These are phyloP conservation scores for Trichocomaceae sp. DNA, from an alignment of 2,329 filamentous ascomycete species.

Conservation along the genomic window DNA sequence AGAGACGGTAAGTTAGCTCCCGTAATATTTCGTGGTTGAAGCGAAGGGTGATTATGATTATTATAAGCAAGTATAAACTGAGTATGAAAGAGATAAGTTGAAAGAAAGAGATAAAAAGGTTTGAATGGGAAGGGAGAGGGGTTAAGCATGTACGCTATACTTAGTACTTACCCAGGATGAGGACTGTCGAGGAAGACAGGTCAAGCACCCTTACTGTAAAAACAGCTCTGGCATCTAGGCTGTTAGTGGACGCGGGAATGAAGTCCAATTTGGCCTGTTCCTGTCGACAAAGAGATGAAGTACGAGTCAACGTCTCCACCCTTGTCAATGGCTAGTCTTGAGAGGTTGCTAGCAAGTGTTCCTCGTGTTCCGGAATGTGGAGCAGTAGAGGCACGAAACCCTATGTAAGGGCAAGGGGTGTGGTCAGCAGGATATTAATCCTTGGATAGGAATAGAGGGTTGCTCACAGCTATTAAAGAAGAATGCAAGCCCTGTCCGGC, in stretches of 20 bases:
- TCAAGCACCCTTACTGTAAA: slow-evolving; percentile 39
- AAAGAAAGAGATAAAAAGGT: slow-evolving; percentile 12
- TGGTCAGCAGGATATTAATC: slow-evolving; percentile 27
- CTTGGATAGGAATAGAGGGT: slow-evolving; percentile 25
- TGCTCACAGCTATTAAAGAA: slow-evolving; percentile 27
- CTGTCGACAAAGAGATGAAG: slow-evolving; percentile 37
- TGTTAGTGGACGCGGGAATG: slow-evolving; percentile 35
- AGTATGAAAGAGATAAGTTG: slow-evolving; percentile 6
- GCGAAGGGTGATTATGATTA: slow-evolving; percentile 11
- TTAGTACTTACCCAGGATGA: slow-evolving; percentile 35
- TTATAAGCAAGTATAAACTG: slow-evolving; percentile 14
- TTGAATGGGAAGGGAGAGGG: slow-evolving; percentile 4
- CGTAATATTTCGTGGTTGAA: background rate
- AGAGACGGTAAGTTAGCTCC: slow-evolving; percentile 6
- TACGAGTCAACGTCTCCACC: slow-evolving; percentile 45
- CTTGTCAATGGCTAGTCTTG: slow-evolving; percentile 27
- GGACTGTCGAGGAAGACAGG: slow-evolving; percentile 35
- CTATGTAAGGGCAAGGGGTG: slow-evolving; percentile 34
- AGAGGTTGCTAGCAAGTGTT: slow-evolving; percentile 22
- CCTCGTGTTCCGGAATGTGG: slow-evolving; percentile 35
- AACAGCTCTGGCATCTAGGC: slow-evolving; percentile 41
- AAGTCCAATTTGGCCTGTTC: slow-evolving; percentile 31
- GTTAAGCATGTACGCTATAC: slow-evolving; percentile 2
- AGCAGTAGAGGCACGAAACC: slow-evolving; percentile 32
- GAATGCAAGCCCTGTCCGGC: slow-evolving; percentile 19